Conservation (phyloP, 2,329 filamentous ascomycete species). For the Coleophoma cylindrospora region DNA sequence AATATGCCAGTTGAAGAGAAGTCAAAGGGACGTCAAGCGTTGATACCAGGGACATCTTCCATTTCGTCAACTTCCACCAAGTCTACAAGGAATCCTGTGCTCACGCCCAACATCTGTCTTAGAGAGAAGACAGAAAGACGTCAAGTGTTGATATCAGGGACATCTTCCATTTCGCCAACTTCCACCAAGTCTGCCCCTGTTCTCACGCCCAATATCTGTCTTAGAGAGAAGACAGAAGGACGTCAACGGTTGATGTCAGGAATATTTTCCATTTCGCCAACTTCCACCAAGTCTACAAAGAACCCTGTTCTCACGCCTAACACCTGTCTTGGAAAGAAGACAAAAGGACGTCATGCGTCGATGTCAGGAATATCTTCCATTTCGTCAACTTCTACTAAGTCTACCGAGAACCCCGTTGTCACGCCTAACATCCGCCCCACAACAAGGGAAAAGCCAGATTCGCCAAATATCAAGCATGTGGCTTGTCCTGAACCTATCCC, state of each 20-base stretch:
- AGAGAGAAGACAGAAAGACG: too few species aligned
- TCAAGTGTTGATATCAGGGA: too few species aligned
- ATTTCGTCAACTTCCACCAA: not conserved
- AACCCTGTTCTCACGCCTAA: not conserved
- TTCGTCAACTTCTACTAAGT: too few species aligned
- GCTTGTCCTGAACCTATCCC: too few species aligned
- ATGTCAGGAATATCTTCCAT: too few species aligned
- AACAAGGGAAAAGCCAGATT: not conserved
- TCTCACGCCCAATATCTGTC: too few species aligned
- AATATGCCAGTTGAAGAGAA: not conserved
- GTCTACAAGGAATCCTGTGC: not conserved
- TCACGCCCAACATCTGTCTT: not conserved
- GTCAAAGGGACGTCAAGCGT: too few species aligned
- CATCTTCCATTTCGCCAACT: too few species aligned
- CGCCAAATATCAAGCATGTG: not conserved
- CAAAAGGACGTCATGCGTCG: too few species aligned
- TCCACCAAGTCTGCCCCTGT: too few species aligned
- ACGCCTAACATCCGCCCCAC: not conserved
- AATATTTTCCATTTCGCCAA: not conserved
- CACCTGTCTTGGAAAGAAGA: not conserved
- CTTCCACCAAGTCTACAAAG: not conserved
- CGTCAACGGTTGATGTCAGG: too few species aligned
- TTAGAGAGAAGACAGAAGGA: not conserved
- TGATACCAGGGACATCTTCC: not conserved
- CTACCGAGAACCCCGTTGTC: not conserved